Conservation (phyloP, 768 basidiomycete genomes). For the Roridomyces roridus region DNA sequence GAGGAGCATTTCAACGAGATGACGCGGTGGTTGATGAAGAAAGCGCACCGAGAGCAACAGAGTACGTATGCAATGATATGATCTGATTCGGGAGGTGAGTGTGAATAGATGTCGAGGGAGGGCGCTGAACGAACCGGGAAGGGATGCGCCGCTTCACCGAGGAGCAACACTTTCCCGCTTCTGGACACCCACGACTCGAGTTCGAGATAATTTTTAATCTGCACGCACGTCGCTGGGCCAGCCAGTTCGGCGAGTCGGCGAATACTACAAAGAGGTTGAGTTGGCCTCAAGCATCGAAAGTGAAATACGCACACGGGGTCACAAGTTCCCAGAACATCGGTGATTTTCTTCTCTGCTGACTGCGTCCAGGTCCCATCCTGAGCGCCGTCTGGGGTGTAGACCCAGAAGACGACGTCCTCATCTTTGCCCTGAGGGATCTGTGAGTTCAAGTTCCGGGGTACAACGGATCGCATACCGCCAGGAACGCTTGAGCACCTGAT, state of each 20-base stretch:
- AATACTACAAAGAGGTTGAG: neutral
- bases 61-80: slow-evolving; percentile 11
- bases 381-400: neutral
- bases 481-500: neutral
- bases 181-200: neutral
- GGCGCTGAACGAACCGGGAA: neutral
- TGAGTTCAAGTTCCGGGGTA: neutral
- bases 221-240: slow-evolving; percentile 4
- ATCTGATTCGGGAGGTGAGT: neutral
- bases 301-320: neutral
- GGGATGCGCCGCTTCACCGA: slow-evolving; percentile 10
- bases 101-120: neutral
- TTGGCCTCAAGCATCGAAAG: neutral
- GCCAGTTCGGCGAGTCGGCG: neutral
- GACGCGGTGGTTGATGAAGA: too few species aligned
- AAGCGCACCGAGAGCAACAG: slow-evolving; percentile 9
- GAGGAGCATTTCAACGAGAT: too few species aligned
- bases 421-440: neutral
- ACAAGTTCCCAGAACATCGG: neutral
- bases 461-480: neutral
- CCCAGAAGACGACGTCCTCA: neutral
- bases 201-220: neutral
- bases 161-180: neutral
- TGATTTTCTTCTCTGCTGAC: neutral
- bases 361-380: neutral